phyloP scores from a whole-genome alignment of 148 eudicot genomes.

The Vaccinium myrtillus region DNA sequence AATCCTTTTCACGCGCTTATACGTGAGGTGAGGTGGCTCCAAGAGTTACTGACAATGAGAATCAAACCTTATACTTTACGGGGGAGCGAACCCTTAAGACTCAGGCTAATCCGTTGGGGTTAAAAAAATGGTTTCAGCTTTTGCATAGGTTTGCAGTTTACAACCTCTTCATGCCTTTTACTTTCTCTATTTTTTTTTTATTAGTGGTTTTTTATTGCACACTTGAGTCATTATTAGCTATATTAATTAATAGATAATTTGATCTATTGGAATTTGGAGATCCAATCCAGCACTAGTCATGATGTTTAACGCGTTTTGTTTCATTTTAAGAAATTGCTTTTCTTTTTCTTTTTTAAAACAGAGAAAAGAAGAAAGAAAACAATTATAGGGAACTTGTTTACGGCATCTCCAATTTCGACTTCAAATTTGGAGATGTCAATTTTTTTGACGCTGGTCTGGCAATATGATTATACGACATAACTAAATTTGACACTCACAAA shows the following conservation, averaged over 20 bases:
- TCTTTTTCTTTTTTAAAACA: not conserved
- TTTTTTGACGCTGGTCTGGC: not conserved
- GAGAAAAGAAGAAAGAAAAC: no score
- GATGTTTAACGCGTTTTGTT: not conserved
- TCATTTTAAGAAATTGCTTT: not conserved
- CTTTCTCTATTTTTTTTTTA: not conserved
- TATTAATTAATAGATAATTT: not conserved
- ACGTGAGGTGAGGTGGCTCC: no score
- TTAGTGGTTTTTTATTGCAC: not conserved
- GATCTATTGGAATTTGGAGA: not conserved
- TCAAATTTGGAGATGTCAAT: not conserved
- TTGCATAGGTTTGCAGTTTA: not conserved
- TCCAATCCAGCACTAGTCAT: not conserved
- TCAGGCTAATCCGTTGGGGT: no score
- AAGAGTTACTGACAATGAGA: no score
- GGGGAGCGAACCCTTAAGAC: fast-evolving
- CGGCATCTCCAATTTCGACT: not conserved
- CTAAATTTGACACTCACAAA: no score
- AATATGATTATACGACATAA: no score
- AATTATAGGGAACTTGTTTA: no score
- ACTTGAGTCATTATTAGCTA: not conserved
- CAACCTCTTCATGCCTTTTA: not conserved
- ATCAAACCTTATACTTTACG: no score
- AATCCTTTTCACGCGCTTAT: no score
- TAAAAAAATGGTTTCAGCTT: not conserved